phyloP scores from a whole-genome alignment of 2,329 filamentous ascomycete genomes.

The Aspergillus costaricaensis region DNA sequence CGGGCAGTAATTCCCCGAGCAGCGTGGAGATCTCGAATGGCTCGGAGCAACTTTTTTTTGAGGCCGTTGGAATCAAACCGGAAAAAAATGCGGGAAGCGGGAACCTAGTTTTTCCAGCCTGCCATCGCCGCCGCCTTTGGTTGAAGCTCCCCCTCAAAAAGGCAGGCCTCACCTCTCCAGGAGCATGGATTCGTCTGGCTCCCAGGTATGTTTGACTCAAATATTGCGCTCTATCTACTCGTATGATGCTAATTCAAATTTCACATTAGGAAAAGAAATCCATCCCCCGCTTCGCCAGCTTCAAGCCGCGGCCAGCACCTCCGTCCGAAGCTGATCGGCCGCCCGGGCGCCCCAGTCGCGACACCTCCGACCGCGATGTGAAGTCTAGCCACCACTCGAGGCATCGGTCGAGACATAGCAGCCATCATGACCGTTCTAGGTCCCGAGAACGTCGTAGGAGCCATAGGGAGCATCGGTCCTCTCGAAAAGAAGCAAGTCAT shows the following conservation, averaged over 20 bases:
- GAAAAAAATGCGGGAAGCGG: constrained; percentile 25
- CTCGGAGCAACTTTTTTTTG: constrained; percentile 38
- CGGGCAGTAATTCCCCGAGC: constrained; percentile 16
- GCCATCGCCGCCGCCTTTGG: constrained; percentile 13
- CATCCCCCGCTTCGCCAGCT: constrained; percentile 74
- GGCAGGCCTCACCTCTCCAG: constrained; percentile 19
- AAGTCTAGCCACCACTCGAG: constrained; percentile 25
- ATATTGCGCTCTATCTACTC: neutral
- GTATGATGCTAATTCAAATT: neutral
- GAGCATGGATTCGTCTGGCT: constrained; percentile 41
- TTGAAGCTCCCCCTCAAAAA: constrained; percentile 10
- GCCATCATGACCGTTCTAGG: constrained; percentile 27
- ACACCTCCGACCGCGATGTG: constrained; percentile 24
- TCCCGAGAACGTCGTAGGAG: constrained; percentile 23
- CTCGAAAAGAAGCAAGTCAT: constrained; percentile 15
- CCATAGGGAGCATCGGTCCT: constrained; percentile 16
- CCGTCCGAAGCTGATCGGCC: constrained; percentile 25
- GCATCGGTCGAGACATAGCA: constrained; percentile 24
- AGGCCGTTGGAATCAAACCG: constrained; percentile 21
- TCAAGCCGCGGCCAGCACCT: constrained; percentile 56
- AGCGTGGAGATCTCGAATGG: constrained; percentile 15
- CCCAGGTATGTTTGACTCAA: constrained; percentile 33
- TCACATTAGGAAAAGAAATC: constrained; percentile 37
- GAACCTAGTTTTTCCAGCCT: constrained; percentile 30
- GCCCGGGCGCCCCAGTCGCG: constrained; percentile 23